phyloP scores from a whole-genome alignment of 345 rosid species.

The Aurinia saxatilis region DNA sequence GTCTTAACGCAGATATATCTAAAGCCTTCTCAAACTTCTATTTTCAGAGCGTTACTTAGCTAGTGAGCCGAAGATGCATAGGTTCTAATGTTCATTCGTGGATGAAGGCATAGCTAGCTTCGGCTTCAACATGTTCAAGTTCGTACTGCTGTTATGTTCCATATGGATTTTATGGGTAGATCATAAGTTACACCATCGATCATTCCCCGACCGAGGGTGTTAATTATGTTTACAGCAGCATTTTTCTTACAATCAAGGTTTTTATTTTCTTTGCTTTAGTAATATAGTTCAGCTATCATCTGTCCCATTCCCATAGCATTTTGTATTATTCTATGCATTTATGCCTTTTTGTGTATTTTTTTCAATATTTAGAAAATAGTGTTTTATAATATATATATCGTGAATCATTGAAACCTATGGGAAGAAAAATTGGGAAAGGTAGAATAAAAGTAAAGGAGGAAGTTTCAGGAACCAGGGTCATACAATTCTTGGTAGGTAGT shows the following conservation, averaged over 20 bases:
- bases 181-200: constrained; percentile 6
- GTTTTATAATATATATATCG: not conserved
- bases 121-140: constrained; percentile 4
- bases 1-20: constrained; percentile 4
- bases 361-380: not conserved
- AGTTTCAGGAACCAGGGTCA: too few species aligned
- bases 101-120: not conserved
- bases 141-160: not conserved
- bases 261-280: not conserved
- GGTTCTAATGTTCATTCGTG: not conserved
- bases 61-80: not conserved
- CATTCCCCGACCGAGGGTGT: constrained; percentile 1
- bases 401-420: not conserved
- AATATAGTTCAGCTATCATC: not conserved
- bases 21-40: not conserved
- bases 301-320: not conserved
- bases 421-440: not conserved
- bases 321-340: not conserved
- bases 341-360: not conserved
- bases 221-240: not conserved
- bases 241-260: not conserved
- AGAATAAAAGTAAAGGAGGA: not conserved
- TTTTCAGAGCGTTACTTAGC: not conserved
- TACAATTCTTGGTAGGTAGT: too few species aligned
- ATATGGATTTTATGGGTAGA: not conserved